A percentile compares a stretch with the other conserved stretches of the same genome.
Evolutionary conservation across 2,329 filamentous ascomycete species (phyloP).

Genomic region (Pyricularia grisea): DNA sequence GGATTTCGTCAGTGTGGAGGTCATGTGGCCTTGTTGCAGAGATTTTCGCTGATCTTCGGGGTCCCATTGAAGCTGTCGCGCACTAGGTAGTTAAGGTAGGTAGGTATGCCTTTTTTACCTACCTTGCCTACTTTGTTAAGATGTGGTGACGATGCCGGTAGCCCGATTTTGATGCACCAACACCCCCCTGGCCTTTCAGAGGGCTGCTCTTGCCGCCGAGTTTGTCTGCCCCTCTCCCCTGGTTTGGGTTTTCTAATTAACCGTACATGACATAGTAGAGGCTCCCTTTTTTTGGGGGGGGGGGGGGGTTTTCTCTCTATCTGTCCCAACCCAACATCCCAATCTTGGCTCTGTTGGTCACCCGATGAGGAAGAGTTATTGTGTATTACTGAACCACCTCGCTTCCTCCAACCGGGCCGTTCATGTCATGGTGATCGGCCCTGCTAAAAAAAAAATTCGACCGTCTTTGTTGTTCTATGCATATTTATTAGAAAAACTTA

Average conservation of each 20-base stretch:
- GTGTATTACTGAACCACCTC: not conserved
- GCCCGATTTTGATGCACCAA: not conserved
- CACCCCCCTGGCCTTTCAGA: slow-evolving; percentile 26
- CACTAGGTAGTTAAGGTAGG: no score
- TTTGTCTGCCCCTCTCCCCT: not conserved
- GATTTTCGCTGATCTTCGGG: not conserved
- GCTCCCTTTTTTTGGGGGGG: not conserved
- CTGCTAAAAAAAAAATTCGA: not conserved
- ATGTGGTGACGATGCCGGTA: not conserved
- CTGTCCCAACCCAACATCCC: not conserved
- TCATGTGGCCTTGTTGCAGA: not conserved
- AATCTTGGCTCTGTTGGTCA: not conserved
- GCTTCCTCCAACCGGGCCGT: not conserved
- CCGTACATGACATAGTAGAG: no score
- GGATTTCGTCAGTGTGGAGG: not conserved
- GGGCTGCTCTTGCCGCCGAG: slow-evolving; percentile 30
- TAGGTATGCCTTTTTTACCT: no score
- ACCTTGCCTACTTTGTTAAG: no score
- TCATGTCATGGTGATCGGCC: not conserved
- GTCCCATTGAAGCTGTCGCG: not conserved
- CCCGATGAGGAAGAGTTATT: not conserved
- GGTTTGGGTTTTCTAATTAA: not conserved
- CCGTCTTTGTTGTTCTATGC: not conserved
- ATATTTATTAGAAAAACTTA: not conserved
- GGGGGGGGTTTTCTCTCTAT: not conserved